Base-by-base conservation (phyloP, 1,139 yeast genomes). In the Pichia sp. region DNA sequence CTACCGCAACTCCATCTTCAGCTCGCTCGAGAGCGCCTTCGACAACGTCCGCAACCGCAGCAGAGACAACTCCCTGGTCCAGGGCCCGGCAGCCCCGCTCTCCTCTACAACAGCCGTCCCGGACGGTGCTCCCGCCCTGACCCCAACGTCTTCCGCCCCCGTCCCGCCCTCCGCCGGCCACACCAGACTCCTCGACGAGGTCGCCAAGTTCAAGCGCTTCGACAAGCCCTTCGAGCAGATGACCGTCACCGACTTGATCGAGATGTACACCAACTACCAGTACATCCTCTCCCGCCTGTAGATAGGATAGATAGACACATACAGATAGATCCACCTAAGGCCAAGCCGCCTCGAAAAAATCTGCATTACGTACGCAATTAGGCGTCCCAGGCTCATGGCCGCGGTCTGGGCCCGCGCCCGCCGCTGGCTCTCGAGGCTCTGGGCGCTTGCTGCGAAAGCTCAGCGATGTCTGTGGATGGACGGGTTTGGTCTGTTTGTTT, bases 1-100 rank as follows among this genome's bases (percentile, higher is more conserved):
- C 45, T 58, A 57, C 40, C 49, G 66, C 47, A 52, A 54, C 19
- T 54, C 57, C 1, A 53, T 67, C 10, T 51, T 67, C 29, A 64
- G 61, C 41, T 63, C 70, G 2, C 54, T 68, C 11, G 71, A 68
- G 49, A 65, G 54, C 49, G 71, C 70, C 1, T 57, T 67, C 48
- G 70, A 67, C 31, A 64, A 58, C 36, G 69, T 62, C 3, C 61
- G 67, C 34, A 64, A 64, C 49, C 56, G 69, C 46, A 66, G 70
- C 48, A 50, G 70, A 13, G 68, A 67, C 5, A 66, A 62, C 45
- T 63, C 68, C 7, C 19, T 56, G 2, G 36, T 34, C 15, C 49
- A 46, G 40, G 42, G 49, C 4, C 42, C 31, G 6, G 13, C n/a
- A 16, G 23, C 42, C 40, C 26, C 26, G 26, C 26, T 23, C 26